phyloP scores from a whole-genome alignment of 1,139 yeast species.

The Yamadazyma sp. region DNA sequence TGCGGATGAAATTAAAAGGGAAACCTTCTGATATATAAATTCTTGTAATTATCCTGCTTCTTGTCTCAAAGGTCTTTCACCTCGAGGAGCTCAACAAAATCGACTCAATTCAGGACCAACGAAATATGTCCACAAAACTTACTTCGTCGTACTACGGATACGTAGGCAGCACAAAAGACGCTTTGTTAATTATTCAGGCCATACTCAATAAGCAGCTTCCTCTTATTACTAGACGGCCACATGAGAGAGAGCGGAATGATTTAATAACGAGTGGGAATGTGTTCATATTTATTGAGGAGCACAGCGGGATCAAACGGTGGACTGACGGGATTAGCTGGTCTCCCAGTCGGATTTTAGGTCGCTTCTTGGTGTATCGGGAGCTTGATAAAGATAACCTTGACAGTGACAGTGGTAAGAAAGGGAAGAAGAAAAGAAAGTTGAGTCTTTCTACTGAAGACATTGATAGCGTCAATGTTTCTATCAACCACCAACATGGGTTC shows the following conservation, averaged over 20 bases:
- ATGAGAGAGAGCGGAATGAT: slow-evolving; percentile 68
- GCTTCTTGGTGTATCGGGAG: slow-evolving; percentile 81
- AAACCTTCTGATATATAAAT: slow-evolving; percentile 3
- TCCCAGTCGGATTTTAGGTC: slow-evolving; percentile 81
- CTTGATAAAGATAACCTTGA: slow-evolving; percentile 48
- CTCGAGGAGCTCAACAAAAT: too few relatives aligned
- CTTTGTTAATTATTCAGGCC: slow-evolving; percentile 78
- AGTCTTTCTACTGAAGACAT: slow-evolving; percentile 16
- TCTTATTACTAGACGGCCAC: slow-evolving; percentile 78
- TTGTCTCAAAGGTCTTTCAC: not conserved
- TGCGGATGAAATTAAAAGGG: slow-evolving; percentile 5
- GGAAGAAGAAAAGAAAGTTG: slow-evolving; percentile 30
- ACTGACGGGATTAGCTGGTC: slow-evolving; percentile 94
- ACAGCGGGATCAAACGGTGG: slow-evolving; percentile 87
- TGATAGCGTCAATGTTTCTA: slow-evolving; percentile 9
- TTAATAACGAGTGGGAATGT: slow-evolving; percentile 77
- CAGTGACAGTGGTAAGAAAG: slow-evolving; percentile 10
- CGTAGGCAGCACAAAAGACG: slow-evolving; percentile 81
- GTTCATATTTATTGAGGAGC: slow-evolving; percentile 81
- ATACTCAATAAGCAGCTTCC: slow-evolving; percentile 61
- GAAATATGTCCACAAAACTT: slow-evolving; percentile 17
- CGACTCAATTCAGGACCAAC: not conserved
- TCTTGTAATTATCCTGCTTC: slow-evolving; percentile 1
- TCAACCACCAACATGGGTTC: slow-evolving; percentile 56
- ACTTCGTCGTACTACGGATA: slow-evolving; percentile 74